Evolutionary conservation across 2,329 filamentous ascomycete species (phyloP).

Genomic region (Penicillium frequentans): DNA sequence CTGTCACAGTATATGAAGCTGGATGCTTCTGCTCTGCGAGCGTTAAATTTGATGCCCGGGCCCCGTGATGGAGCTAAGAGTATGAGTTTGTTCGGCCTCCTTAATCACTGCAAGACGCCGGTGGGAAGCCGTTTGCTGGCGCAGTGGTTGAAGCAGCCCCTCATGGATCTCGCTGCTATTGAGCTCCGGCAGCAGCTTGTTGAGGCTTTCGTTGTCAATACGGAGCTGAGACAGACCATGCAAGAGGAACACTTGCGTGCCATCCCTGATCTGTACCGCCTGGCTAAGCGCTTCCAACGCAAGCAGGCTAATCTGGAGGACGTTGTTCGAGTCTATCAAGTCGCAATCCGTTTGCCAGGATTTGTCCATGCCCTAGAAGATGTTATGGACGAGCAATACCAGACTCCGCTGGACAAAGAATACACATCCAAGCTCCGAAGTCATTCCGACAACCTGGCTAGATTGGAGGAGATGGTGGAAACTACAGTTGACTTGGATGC

Average conservation of each 20-base stretch:
- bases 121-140: constrained; percentile 85
- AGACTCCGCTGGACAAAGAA: constrained; percentile 77
- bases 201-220: constrained; percentile 90
- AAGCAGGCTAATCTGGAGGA: constrained; percentile 91
- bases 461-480: constrained; percentile 96
- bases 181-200: constrained; percentile 90
- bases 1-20: constrained; percentile 97
- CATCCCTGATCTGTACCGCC: constrained; percentile 88
- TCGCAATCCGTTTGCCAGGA: constrained; percentile 84
- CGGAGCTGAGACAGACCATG: constrained; percentile 89
- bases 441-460: constrained; percentile 74
- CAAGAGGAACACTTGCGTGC: constrained; percentile 93
- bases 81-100: constrained; percentile 90
- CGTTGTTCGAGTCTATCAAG: constrained; percentile 92
- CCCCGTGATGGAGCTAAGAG: constrained; percentile 92
- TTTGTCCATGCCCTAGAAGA: constrained; percentile 87
- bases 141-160: constrained; percentile 95
- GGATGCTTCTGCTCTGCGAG: constrained; percentile 89
- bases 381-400: constrained; percentile 94
- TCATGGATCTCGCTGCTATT: constrained; percentile 89
- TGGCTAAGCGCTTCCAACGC: constrained; percentile 93
- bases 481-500: constrained; percentile 95
- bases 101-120: constrained; percentile 98
- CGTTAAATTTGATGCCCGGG: constrained; percentile 95
- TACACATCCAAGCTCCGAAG: constrained; percentile 83